Conservation (phyloP, 139 green algal species). For the Coelastrella sp. region DNA sequence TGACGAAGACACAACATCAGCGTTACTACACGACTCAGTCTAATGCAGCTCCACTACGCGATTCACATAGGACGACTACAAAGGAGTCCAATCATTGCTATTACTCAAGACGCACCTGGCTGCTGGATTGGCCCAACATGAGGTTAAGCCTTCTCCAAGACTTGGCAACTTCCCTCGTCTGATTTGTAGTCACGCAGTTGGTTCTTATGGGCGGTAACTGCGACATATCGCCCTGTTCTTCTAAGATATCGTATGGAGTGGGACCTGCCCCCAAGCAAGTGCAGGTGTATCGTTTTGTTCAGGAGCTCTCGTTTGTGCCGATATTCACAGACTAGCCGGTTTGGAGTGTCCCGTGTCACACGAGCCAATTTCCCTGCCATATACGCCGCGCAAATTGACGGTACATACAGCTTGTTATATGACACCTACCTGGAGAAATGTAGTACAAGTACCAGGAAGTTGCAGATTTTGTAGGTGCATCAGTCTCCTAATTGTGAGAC, state of each 20-base stretch:
- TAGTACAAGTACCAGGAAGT: not conserved
- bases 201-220: not conserved
- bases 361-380: too few relatives aligned
- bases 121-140: not conserved
- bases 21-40: not conserved
- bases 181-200: not conserved
- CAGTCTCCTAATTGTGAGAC: too few relatives aligned
- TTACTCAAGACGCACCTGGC: not conserved
- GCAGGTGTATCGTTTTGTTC: too few relatives aligned
- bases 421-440: too few relatives aligned
- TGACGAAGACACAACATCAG: not conserved
- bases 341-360: too few relatives aligned
- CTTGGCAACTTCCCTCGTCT: not conserved
- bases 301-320: too few relatives aligned
- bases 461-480: not conserved
- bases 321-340: too few relatives aligned
- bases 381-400: not conserved
- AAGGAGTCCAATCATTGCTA: not conserved
- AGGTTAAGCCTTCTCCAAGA: not conserved
- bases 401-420: conserved; percentile 3
- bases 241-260: not conserved
- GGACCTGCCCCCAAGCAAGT: too few relatives aligned
- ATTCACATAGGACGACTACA: not conserved
- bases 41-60: not conserved
- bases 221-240: not conserved